Conservation (phyloP, 768 basidiomycete genomes). For the Chiua virens region DNA sequence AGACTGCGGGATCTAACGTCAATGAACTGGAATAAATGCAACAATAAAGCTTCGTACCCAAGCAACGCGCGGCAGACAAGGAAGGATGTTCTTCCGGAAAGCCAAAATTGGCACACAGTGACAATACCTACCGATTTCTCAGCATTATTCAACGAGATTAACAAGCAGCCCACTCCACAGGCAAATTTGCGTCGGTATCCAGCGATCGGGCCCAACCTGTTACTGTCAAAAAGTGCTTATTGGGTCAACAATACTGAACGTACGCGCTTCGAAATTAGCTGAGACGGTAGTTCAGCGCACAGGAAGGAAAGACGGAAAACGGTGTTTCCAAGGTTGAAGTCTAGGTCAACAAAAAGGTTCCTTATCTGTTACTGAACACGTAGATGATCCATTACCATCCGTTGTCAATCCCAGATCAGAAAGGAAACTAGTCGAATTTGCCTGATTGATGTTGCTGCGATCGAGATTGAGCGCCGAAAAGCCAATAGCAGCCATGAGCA, state of each 20-base stretch:
- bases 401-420: conserved; percentile 54
- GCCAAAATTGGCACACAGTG: conserved; percentile 53
- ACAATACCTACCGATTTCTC: conserved; percentile 34
- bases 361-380: not conserved
- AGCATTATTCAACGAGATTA: not conserved
- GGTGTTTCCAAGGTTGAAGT: conserved; percentile 57
- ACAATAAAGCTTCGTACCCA: conserved; percentile 31
- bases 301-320: conserved; percentile 53
- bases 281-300: conserved; percentile 61
- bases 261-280: conserved; percentile 59
- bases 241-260: conserved; percentile 7
- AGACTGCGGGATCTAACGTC: conserved; percentile 22
- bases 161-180: conserved; percentile 39
- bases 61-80: conserved; percentile 48
- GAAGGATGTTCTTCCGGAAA: conserved; percentile 52
- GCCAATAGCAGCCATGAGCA: conserved; percentile 56
- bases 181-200: conserved; percentile 62
- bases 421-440: conserved; percentile 58
- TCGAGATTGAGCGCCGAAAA: conserved; percentile 60
- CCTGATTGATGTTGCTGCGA: conserved; percentile 53
- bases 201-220: conserved; percentile 60
- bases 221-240: not conserved
- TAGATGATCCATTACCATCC: conserved; percentile 32
- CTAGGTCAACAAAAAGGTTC: conserved; percentile 24
- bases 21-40: not conserved